Percentiles rank a stretch among this genome's conserved stretches.
Evolutionary conservation across 805 yeast genomes (phyloP).

Genomic region (Helenozyma baotianmanensis): DNA sequence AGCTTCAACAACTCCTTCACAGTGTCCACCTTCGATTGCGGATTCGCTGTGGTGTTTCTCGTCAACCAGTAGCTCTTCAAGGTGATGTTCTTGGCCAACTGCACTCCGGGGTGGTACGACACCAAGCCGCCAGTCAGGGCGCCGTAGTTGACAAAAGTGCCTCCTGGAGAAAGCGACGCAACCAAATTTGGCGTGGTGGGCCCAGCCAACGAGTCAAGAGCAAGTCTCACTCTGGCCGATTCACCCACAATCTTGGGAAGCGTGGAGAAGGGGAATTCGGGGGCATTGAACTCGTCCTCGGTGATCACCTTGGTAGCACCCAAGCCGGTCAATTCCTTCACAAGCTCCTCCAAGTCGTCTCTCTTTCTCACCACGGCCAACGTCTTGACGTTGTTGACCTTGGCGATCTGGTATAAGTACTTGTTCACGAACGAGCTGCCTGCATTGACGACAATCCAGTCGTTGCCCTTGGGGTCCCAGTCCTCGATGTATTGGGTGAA

Average conservation of each 20-base stretch:
- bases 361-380: conserved; percentile 26
- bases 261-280: conserved; percentile 10
- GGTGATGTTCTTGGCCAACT: conserved; percentile 28
- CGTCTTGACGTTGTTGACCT: conserved; percentile 20
- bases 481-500: conserved; percentile 16
- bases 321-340: conserved; percentile 17
- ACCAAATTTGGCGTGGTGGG: conserved; percentile 18
- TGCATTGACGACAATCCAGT: conserved; percentile 32
- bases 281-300: conserved; percentile 22
- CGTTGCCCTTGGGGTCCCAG: conserved; percentile 17
- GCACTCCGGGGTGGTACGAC: conserved; percentile 19
- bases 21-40: conserved; percentile 54
- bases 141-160: conserved; percentile 29
- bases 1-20: conserved; percentile 51
- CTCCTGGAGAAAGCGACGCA: conserved; percentile 21
- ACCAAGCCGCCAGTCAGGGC: conserved; percentile 14
- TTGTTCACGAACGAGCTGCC: conserved; percentile 32
- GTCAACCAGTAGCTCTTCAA: conserved; percentile 31
- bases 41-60: conserved; percentile 33
- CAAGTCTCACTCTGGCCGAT: conserved; percentile 23
- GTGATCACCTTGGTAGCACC: conserved; percentile 31
- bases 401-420: conserved; percentile 28
- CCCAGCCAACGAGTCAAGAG: conserved; percentile 31
- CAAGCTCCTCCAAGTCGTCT: conserved; percentile 15
- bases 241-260: conserved; percentile 15